Percentiles rank a stretch among this genome's conserved stretches.
Evolutionary conservation across 2,329 filamentous ascomycete genomes (phyloP).

Genomic region (Lecanosticta acicola): DNA sequence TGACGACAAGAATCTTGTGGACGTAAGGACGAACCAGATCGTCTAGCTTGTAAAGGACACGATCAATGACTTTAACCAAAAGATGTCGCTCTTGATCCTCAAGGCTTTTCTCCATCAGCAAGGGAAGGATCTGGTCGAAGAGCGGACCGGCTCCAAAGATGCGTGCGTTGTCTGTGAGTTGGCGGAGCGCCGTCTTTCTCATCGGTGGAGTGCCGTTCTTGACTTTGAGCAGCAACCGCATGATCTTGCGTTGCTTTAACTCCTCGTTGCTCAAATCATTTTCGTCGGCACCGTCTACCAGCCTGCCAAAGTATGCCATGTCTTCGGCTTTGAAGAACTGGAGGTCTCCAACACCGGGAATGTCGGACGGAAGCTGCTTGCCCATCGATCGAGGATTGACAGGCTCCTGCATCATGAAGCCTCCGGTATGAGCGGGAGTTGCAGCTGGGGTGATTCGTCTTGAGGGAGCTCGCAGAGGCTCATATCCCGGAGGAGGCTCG

Average conservation of each 20-base stretch:
- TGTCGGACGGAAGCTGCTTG: constrained; percentile 89
- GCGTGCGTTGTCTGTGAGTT: constrained; percentile 94
- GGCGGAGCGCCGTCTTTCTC: constrained; percentile 94
- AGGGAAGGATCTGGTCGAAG: constrained; percentile 93
- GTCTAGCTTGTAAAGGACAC: constrained; percentile 96
- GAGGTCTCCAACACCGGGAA: constrained; percentile 89
- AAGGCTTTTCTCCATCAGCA: constrained; percentile 96
- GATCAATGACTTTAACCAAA: constrained; percentile 97
- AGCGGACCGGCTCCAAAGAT: constrained; percentile 90
- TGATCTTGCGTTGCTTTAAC: constrained; percentile 96
- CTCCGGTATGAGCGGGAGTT: constrained; percentile 59
- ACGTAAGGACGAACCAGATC: constrained; percentile 93
- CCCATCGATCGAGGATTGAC: constrained; percentile 76
- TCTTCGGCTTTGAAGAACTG: constrained; percentile 99
- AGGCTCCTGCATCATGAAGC: constrained; percentile 97
- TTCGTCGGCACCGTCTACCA: constrained; percentile 90
- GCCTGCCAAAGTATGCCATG: constrained; percentile 97
- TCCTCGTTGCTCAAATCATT: constrained; percentile 89
- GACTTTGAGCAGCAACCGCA: constrained; percentile 92
- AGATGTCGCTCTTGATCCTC: constrained; percentile 98
- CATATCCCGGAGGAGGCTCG: constrained; percentile 85
- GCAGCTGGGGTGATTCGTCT: constrained; percentile 71
- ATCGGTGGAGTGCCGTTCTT: constrained; percentile 99
- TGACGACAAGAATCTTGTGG: constrained; percentile 97
- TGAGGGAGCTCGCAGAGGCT: constrained; percentile 69